Percentiles rank a stretch among this genome's conserved stretches.
These are phyloP conservation scores for Candida fluviatilis DNA, from an alignment of 805 yeast genomes.

Conservation along the genomic window DNA sequence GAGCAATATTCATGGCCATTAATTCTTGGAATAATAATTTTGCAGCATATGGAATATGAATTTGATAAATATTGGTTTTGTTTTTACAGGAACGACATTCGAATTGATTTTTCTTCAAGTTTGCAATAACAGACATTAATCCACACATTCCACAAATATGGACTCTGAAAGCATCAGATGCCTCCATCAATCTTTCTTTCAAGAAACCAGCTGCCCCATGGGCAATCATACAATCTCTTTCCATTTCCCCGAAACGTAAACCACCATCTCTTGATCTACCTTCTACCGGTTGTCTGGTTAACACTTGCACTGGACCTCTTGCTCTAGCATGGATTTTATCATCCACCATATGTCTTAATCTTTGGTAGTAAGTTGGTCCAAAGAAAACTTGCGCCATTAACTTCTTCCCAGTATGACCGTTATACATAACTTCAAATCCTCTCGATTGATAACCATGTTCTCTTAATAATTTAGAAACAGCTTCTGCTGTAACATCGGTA, in stretches of 20 bases:
- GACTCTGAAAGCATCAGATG: slow-evolving; percentile 97
- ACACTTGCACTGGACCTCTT: slow-evolving; percentile 96
- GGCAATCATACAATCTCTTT: slow-evolving; percentile 99
- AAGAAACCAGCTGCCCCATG: slow-evolving; percentile 99
- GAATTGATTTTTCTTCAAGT: slow-evolving; percentile 93
- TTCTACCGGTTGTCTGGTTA: slow-evolving; percentile 98
- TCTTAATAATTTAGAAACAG: slow-evolving; percentile 84
- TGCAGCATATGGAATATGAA: slow-evolving; percentile 98
- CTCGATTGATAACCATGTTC: slow-evolving; percentile 97
- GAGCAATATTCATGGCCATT: slow-evolving; percentile 99
- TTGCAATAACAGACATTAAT: slow-evolving; percentile 95
- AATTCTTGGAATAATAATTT: slow-evolving; percentile 96
- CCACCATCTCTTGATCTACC: slow-evolving; percentile 99
- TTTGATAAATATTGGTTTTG: slow-evolving; percentile 96
- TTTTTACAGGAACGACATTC: slow-evolving; percentile 99
- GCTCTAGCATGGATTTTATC: slow-evolving; percentile 99
- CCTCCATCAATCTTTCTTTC: slow-evolving; percentile 97
- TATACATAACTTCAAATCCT: slow-evolving; percentile 98
- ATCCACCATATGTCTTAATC: slow-evolving; percentile 98
- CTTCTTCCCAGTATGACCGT: slow-evolving; percentile 98
- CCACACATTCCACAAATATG: slow-evolving; percentile 99
- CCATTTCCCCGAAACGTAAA: slow-evolving; percentile 99
- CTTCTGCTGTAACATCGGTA: slow-evolving; percentile 97
- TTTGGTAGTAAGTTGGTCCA: slow-evolving; percentile 99
- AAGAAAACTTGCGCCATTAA: slow-evolving; percentile 97